phyloP scores from a whole-genome alignment of 192 early-diverging fungal species.

The Coemansia umbellata region DNA sequence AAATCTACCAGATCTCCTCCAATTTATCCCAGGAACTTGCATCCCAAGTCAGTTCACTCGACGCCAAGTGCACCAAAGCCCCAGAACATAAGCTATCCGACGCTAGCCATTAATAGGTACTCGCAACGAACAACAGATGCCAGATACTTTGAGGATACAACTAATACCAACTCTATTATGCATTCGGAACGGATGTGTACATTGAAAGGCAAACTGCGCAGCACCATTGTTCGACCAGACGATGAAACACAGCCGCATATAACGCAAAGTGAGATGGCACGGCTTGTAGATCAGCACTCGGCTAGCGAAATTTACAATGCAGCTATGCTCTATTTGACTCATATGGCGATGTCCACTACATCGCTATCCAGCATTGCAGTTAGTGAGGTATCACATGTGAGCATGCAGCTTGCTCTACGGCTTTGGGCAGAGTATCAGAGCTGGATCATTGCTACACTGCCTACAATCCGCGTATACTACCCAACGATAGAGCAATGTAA shows the following conservation, averaged over 20 bases:
- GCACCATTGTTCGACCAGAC: background rate
- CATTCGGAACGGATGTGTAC: too few relatives aligned
- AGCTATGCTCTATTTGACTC: background rate
- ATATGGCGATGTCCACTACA: constrained; percentile 4
- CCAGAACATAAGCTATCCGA: too few relatives aligned
- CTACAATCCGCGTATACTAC: constrained; percentile 1
- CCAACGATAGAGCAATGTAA: background rate
- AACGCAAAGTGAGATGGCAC: constrained; percentile 1
- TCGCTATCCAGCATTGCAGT: background rate
- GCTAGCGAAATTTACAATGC: constrained; percentile 3
- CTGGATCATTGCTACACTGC: constrained; percentile 8
- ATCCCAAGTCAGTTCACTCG: too few relatives aligned
- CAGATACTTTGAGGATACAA: too few relatives aligned
- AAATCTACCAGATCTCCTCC: too few relatives aligned
- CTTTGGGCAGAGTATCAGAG: constrained; percentile 26
- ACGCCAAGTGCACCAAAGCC: too few relatives aligned
- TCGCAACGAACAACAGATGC: too few relatives aligned
- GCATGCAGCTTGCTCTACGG: constrained; percentile 12
- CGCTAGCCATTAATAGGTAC: too few relatives aligned
- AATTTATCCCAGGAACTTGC: too few relatives aligned
- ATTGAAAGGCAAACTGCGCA: background rate
- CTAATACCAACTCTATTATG: too few relatives aligned
- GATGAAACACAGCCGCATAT: background rate
- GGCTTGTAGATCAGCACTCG: background rate
- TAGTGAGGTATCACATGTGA: background rate